Conservation (phyloP, 352 stramenopile species). For the Aphanomyces cochlioides region DNA sequence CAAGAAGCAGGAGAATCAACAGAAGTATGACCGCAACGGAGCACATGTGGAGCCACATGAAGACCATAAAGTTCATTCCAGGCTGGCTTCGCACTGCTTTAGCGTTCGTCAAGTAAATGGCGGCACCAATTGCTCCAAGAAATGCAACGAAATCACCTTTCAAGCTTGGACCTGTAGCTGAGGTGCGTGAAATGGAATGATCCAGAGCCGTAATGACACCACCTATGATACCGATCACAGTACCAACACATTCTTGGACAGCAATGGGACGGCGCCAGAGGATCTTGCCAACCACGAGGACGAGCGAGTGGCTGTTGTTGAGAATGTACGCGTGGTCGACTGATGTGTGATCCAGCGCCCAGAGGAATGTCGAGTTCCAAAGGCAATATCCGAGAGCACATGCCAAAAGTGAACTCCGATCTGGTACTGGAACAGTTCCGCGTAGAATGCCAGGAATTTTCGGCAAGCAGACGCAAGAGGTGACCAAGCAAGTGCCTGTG, state of each 20-base stretch:
- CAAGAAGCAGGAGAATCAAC: slow-evolving; percentile 35
- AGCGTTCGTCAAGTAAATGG: slow-evolving; percentile 66
- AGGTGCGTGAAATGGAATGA: slow-evolving; percentile 35
- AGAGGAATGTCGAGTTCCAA: slow-evolving; percentile 59
- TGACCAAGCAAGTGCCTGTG: slow-evolving; percentile 55
- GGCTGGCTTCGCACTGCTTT: slow-evolving; percentile 53
- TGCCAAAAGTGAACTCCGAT: slow-evolving; percentile 33
- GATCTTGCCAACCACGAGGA: slow-evolving; percentile 69
- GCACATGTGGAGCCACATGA: slow-evolving; percentile 62
- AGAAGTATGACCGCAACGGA: slow-evolving; percentile 64
- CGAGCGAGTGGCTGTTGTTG: slow-evolving; percentile 83
- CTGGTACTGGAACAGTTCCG: slow-evolving; percentile 21
- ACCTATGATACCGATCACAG: slow-evolving; percentile 69
- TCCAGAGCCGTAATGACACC: slow-evolving; percentile 74
- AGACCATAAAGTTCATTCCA: slow-evolving; percentile 66
- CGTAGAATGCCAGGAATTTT: slow-evolving; percentile 31
- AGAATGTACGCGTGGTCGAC: slow-evolving; percentile 84
- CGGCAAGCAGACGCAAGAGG: slow-evolving; percentile 33
- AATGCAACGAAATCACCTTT: slow-evolving; percentile 71
- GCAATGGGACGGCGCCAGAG: slow-evolving; percentile 61
- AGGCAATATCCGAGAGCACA: slow-evolving; percentile 36
- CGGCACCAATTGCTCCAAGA: slow-evolving; percentile 62
- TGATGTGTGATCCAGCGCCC: slow-evolving; percentile 68
- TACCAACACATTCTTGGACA: slow-evolving; percentile 71
- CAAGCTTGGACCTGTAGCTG: slow-evolving; percentile 44